phyloP scores from a whole-genome alignment of 73 alveolate genomes.

The Uronychia setigera region DNA sequence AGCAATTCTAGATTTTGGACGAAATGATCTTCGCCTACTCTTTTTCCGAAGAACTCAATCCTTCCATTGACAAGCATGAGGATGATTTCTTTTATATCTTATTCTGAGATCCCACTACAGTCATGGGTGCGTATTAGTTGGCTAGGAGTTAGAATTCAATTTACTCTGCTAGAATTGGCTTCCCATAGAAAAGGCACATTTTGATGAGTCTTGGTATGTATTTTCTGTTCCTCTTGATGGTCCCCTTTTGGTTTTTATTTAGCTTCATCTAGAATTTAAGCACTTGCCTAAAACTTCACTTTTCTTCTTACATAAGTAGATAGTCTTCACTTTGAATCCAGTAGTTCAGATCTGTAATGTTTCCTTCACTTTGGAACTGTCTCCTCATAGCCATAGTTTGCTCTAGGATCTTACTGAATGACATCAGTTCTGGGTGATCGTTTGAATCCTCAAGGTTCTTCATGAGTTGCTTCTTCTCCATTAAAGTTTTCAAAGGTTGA shows the following conservation, averaged over 20 bases:
- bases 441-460: not conserved
- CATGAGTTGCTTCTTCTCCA: not conserved
- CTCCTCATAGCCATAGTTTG: not conserved
- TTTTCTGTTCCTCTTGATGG: too few species aligned
- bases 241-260: not conserved
- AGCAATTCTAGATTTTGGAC: constrained; percentile 28
- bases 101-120: not conserved
- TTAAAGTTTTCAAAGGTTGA: too few species aligned
- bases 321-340: not conserved
- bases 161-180: constrained; percentile 30
- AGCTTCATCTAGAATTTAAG: not conserved
- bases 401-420: not conserved
- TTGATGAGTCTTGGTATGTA: too few species aligned
- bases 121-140: not conserved
- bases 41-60: not conserved
- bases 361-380: not conserved
- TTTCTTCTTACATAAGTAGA: not conserved
- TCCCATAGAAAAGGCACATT: not conserved
- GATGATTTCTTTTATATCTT: not conserved
- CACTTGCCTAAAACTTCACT: not conserved
- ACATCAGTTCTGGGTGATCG: not conserved
- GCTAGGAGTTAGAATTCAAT: not conserved
- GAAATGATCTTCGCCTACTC: not conserved
- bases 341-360: not conserved
- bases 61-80: not conserved